Conservation (phyloP, 495 filamentous ascomycete species). For the Haplographium delicatum region DNA sequence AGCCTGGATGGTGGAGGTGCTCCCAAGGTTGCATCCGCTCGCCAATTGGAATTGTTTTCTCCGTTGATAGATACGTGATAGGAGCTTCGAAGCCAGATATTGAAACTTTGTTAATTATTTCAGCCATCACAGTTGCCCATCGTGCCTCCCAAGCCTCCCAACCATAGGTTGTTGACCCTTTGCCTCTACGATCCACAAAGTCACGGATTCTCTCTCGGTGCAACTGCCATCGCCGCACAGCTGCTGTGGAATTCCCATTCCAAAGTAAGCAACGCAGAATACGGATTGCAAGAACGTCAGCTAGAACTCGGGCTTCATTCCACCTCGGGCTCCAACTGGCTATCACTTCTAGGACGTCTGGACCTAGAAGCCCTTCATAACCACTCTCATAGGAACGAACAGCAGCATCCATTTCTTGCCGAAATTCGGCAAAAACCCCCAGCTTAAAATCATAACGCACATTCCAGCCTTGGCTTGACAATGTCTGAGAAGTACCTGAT, state of each 20-base stretch:
- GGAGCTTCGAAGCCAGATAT: slow-evolving; percentile 33
- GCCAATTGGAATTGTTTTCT: slow-evolving; percentile 58
- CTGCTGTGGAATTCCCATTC: slow-evolving; percentile 66
- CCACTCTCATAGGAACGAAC: slow-evolving; percentile 76
- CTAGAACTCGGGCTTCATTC: slow-evolving; percentile 76
- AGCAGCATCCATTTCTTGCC: slow-evolving; percentile 84
- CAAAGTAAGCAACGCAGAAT: slow-evolving; percentile 74
- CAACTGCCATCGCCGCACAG: slow-evolving; percentile 67
- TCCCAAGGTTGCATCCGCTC: slow-evolving; percentile 75
- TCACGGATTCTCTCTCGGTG: slow-evolving; percentile 67
- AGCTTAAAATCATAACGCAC: slow-evolving; percentile 90
- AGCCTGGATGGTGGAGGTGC: slow-evolving; percentile 77
- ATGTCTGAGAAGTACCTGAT: slow-evolving; percentile 71
- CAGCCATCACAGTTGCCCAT: slow-evolving; percentile 77
- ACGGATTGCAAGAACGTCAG: slow-evolving; percentile 73
- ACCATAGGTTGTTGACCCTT: slow-evolving; percentile 75
- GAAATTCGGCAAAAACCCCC: slow-evolving; percentile 82
- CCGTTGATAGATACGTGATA: slow-evolving; percentile 43
- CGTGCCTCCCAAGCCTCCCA: slow-evolving; percentile 85
- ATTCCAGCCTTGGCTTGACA: slow-evolving; percentile 84
- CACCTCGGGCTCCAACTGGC: slow-evolving; percentile 82
- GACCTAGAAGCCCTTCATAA: slow-evolving; percentile 71
- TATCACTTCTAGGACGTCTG: slow-evolving; percentile 81
- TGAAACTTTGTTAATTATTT: slow-evolving; percentile 62
- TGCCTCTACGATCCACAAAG: slow-evolving; percentile 74